Evolutionary conservation across 805 yeast species (phyloP).

Genomic region (Barnettozyma vustinii): DNA sequence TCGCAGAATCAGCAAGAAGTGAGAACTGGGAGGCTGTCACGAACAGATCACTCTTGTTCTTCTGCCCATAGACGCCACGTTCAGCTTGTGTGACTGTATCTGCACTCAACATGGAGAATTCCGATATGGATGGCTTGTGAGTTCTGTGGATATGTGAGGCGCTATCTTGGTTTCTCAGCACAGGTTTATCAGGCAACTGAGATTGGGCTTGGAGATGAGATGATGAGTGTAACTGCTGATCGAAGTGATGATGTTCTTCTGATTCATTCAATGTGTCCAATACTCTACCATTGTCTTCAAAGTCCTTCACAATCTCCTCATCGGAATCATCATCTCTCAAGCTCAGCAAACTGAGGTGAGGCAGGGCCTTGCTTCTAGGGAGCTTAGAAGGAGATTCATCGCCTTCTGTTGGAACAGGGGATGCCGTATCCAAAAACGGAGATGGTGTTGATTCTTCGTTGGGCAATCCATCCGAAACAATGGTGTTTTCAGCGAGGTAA

Average conservation of each 20-base stretch:
- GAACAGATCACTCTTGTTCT: conserved; percentile 27
- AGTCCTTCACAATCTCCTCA: conserved; percentile 7
- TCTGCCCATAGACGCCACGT: not conserved
- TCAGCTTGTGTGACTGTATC: conserved; percentile 4
- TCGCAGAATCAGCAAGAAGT: conserved; percentile 11
- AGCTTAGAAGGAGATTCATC: conserved; percentile 20
- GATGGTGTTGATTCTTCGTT: conserved; percentile 23
- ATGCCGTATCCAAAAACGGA: conserved; percentile 5
- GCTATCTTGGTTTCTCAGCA: not conserved
- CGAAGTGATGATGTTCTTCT: not conserved
- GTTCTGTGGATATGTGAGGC: conserved; percentile 2
- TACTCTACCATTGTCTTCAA: conserved; percentile 6
- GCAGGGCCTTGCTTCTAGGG: conserved; percentile 22
- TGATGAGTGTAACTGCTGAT: not conserved
- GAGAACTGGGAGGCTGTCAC: conserved; percentile 36
- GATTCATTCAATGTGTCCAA: conserved; percentile 12
- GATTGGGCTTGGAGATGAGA: not conserved
- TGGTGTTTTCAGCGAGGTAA: conserved; percentile 21
- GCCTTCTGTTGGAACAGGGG: not conserved
- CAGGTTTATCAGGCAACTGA: not conserved
- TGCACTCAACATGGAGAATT: conserved; percentile 18
- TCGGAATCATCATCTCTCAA: conserved; percentile 17
- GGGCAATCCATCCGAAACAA: conserved; percentile 9
- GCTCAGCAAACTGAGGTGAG: conserved; percentile 22
- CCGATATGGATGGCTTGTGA: conserved; percentile 24